Percentiles rank a stretch among this genome's conserved stretches.
phyloP scores from a whole-genome alignment of 768 basidiomycete genomes.

The Guyanaporus albipodus region DNA sequence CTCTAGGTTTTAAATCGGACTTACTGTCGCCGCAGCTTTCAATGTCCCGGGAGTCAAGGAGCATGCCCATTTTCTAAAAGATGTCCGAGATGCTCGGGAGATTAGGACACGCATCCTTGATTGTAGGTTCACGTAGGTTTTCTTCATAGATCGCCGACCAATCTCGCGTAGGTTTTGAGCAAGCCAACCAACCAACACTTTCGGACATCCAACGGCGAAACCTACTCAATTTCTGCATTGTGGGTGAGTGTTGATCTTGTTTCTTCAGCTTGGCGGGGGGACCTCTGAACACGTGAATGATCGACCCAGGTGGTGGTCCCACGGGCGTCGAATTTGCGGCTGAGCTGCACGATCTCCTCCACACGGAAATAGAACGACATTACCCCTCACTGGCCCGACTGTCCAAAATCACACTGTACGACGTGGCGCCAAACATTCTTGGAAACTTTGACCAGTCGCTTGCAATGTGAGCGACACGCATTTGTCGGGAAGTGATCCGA shows the following conservation, averaged over 20 bases:
- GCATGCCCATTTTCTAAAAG: constrained; percentile 77
- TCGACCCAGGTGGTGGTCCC: constrained; percentile 58
- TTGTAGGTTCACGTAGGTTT: constrained; percentile 37
- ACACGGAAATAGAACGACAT: constrained; percentile 56
- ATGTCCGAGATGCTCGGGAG: constrained; percentile 67
- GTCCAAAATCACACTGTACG: constrained; percentile 74
- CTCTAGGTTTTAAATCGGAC: constrained; percentile 3
- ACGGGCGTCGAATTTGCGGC: constrained; percentile 84
- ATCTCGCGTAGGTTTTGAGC: constrained; percentile 61
- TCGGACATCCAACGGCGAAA: constrained; percentile 71
- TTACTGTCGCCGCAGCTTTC: constrained; percentile 46
- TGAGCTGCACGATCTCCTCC: constrained; percentile 74
- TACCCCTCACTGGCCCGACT: constrained; percentile 63
- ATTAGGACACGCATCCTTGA: constrained; percentile 74
- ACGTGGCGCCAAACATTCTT: constrained; percentile 76
- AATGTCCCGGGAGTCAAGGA: constrained; percentile 75
- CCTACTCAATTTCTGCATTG: constrained; percentile 82
- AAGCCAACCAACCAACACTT: constrained; percentile 76
- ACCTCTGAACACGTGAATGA: constrained; percentile 6
- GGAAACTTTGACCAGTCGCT: constrained; percentile 68
- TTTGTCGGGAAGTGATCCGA: background rate
- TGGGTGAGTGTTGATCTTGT: constrained; percentile 48
- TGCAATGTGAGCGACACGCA: constrained; percentile 42
- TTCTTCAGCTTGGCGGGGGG: background rate
- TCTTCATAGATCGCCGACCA: constrained; percentile 1